Base-by-base conservation (phyloP, 2,329 filamentous ascomycete species). In the Pseudogymnoascus sp. region DNA sequence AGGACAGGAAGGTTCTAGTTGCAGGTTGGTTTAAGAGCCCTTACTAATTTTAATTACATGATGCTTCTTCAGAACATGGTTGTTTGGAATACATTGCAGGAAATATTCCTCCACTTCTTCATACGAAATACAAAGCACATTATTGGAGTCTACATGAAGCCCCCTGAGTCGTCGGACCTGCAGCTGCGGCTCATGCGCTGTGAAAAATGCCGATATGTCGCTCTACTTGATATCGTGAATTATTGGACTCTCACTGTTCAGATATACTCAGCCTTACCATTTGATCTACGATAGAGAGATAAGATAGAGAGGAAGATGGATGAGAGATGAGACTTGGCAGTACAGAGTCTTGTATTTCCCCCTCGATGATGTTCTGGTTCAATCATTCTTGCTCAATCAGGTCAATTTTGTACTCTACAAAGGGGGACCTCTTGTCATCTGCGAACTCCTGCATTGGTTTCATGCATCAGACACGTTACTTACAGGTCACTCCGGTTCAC, bases 1-100 rank as follows among this genome's bases (percentile, higher is more conserved):
- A 36, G 49, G 49, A 56, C 49, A 56, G 49, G 49, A 56, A 56
- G 49, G 49, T 56, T 56, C 49, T 56, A 56, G n/a, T 56, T 56
- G 49, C 49, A 36, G 49, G 49, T 56, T 56, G 49, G 49, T 56
- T 56, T 56, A 56, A 56, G 49, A 56, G 16, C 49, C 49, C 28
- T 34, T 56, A 56, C 25, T 56, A 56, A 56, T 56, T 56, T 56
- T 56, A 56, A 56, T 56, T 56, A 36, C 49, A 56, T 18, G 49
- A 56, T 56, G 49, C 49, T 56, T 56, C 28, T 56, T 56, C 28
- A 56, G 28, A 56, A 56, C 49, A 56, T 56, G 49, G n/a, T 56
- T 56, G 49, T 56, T 56, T 56, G 49, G 46, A 56, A 56, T 56
- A 56, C 28, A 56, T 34, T 56, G 28, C 49, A 36, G 28, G 46